Conservation (phyloP, 805 yeast species). For the Candida orba region DNA sequence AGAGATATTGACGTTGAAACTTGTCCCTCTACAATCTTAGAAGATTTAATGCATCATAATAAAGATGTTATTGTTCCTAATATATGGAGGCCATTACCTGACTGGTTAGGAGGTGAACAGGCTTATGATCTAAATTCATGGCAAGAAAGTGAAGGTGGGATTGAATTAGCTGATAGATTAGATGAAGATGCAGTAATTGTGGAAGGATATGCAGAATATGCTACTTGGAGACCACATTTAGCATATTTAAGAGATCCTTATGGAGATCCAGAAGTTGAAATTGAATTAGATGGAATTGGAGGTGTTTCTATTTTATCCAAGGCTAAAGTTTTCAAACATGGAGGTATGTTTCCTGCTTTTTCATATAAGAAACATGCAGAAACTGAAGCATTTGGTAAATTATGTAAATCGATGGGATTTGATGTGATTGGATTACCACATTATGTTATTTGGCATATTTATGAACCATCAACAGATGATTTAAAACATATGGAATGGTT, state of each 20-base stretch:
- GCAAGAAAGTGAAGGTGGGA: slow-evolving; percentile 80
- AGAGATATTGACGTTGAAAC: slow-evolving; percentile 97
- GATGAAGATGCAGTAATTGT: slow-evolving; percentile 96
- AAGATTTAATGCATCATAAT: slow-evolving; percentile 88
- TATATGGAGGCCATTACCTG: slow-evolving; percentile 86
- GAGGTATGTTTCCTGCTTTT: slow-evolving; percentile 95
- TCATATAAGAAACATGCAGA: slow-evolving; percentile 96
- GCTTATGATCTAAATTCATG: slow-evolving; percentile 82
- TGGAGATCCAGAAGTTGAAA: slow-evolving; percentile 89
- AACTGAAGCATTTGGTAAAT: slow-evolving; percentile 93
- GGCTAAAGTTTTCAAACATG: slow-evolving; percentile 78
- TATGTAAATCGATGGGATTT: slow-evolving; percentile 81
- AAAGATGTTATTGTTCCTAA: slow-evolving; percentile 92
- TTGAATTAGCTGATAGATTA: slow-evolving; percentile 64
- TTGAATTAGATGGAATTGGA: slow-evolving; percentile 94
- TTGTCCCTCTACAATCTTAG: slow-evolving; percentile 74
- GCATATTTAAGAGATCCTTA: slow-evolving; percentile 92
- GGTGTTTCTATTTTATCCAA: slow-evolving; percentile 90
- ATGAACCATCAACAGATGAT: slow-evolving; percentile 93
- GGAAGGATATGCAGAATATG: slow-evolving; percentile 95
- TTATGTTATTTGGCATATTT: slow-evolving; percentile 93
- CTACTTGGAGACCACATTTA: slow-evolving; percentile 96
- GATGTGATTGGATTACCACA: slow-evolving; percentile 87
- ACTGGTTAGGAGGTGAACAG: slow-evolving; percentile 78
- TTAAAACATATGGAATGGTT: slow-evolving; percentile 82